phyloP scores from a whole-genome alignment of 176 grass and related monocot species.

The Avena atlantica region DNA sequence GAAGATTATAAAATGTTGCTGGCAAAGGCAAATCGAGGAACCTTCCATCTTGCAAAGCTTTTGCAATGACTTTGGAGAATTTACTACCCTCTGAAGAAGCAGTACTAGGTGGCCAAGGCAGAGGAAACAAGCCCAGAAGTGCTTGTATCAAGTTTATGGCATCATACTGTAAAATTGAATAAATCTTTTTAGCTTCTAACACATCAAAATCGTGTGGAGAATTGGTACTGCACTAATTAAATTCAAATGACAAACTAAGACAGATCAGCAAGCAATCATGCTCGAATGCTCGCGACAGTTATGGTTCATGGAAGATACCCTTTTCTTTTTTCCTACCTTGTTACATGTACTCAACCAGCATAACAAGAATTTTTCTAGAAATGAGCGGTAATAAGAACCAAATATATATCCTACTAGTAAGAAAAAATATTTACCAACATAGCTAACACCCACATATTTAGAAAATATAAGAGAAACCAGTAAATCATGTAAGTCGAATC shows the following conservation, averaged over 20 bases:
- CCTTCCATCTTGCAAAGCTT: slow-evolving; percentile 85
- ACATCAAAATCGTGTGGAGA: not conserved
- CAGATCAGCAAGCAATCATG: not conserved
- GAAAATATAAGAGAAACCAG: not conserved
- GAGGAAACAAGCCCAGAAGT: slow-evolving; percentile 69
- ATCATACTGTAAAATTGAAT: not conserved
- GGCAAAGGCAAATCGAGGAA: slow-evolving; percentile 78
- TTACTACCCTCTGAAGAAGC: slow-evolving; percentile 46
- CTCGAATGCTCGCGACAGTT: not conserved
- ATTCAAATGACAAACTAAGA: not conserved
- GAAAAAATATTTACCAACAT: not conserved
- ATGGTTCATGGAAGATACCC: not conserved
- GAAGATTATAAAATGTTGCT: slow-evolving; percentile 72
- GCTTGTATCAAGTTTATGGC: slow-evolving; percentile 48
- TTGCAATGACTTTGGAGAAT: slow-evolving; percentile 69
- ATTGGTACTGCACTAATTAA: not conserved
- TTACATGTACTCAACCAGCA: not conserved
- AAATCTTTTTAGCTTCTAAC: not conserved
- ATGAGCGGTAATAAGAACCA: not conserved
- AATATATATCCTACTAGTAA: not conserved
- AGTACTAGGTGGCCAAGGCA: slow-evolving; percentile 53
- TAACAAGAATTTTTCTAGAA: not conserved
- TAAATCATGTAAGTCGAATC: not conserved
- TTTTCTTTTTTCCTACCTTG: not conserved
- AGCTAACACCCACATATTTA: not conserved